Base-by-base conservation (phyloP, 176 grass and related monocot genomes). In the Elaeis guineensis region DNA sequence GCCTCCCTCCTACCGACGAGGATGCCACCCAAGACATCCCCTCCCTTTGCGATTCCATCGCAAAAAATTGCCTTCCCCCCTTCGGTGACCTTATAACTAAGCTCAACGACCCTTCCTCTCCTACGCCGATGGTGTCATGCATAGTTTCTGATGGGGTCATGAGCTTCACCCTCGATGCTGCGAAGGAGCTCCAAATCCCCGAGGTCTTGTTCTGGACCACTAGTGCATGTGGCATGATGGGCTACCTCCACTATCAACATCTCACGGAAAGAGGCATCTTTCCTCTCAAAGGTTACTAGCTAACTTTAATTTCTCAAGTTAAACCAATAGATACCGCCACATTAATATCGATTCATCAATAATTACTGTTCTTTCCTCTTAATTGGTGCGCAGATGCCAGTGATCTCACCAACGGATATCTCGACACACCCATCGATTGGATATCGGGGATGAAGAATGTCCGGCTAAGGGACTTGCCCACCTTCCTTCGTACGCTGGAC, bases 121-220 rank as follows among this genome's bases (percentile, higher is more conserved):
- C 11, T 3, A 44, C 35, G 3, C 35, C 35, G 1, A 14, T 18
- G 30, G 60, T 62, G 26, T 49, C 60, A 6, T 49, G 60, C 60
- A 48, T 62, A 28, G 30, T 62, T n/a, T 35, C 30, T 32, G 32
- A 62, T 30, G 60, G 29, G 16, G 30, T 16, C 60, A 62, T 62
- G 60, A 62, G 18, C 60, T 62, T 62, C 60, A 48, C 60, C n/a
- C 32, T 62, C 60, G 60, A 62, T 26, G 60, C 18, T 4, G 30
- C 60, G 17, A 20, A 12, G 29, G 7, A 62, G 60, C 30, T 62
- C 6, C 9, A 11, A 28, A n/a, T 62, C 60, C 60, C 60, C 7
- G 60, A 48, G 32, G 26, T 62, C 7, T 3, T 62, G 16, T 48
- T 62, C 30, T 49, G 60, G 60, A 62, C 60, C 60, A 1, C 60